Percentiles rank a stretch among this genome's conserved stretches.
Evolutionary conservation across 2,329 filamentous ascomycete genomes (phyloP).

Genomic region (Xylaria sp.): DNA sequence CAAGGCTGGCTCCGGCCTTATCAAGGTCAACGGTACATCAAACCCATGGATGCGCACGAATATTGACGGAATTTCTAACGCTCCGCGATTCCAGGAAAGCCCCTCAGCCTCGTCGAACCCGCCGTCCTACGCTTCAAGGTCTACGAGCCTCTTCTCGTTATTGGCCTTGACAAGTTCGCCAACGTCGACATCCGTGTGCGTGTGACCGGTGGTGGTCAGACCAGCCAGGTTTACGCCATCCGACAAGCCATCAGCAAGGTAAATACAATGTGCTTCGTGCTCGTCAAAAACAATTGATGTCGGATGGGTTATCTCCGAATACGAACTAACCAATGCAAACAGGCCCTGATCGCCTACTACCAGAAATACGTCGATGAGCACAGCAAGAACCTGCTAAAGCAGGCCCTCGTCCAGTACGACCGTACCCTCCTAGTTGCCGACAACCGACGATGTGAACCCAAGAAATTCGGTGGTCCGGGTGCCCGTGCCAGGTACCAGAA

Average conservation of each 20-base stretch:
- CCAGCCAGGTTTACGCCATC: conserved; percentile 82
- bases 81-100: conserved; percentile 77
- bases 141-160: conserved; percentile 98
- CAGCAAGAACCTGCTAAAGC: conserved; percentile 99
- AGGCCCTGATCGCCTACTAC: conserved; percentile 90
- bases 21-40: conserved; percentile 55
- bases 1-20: conserved; percentile 69
- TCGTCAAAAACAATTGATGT: neutral
- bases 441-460: conserved; percentile 98
- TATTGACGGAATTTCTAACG: conserved; percentile 20
- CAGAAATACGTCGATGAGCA: conserved; percentile 99
- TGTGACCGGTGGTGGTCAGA: conserved; percentile 93
- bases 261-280: conserved; percentile 15
- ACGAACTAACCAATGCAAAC: conserved; percentile 5
- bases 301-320: neutral
- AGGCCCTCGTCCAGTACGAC: conserved; percentile 94
- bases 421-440: conserved; percentile 97
- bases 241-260: conserved; percentile 92
- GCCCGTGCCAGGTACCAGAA: conserved; percentile 98
- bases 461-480: conserved; percentile 96
- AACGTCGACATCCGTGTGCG: conserved; percentile 97
- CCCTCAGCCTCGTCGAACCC: conserved; percentile 91
- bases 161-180: conserved; percentile 97
- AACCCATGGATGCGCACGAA: neutral
- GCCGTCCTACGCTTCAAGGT: conserved; percentile 95